Base-by-base conservation (phyloP, 805 yeast genomes). In the Kuraishia borneana region DNA sequence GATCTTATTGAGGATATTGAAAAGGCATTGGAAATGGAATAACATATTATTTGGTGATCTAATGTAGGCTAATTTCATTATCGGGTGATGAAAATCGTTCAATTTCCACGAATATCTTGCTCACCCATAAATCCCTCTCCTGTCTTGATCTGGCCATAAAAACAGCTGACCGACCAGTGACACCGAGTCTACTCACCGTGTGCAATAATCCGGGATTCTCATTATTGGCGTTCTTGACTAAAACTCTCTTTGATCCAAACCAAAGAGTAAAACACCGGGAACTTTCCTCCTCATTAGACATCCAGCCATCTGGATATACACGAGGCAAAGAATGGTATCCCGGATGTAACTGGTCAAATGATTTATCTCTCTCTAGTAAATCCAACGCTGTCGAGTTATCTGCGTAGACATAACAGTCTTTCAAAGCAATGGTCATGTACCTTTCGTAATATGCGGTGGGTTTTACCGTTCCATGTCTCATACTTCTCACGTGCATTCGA, bases 91-190 rank as follows among this genome's bases (percentile, higher is more conserved):
- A 44, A 42, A 55, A 59, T 34, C 73, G 47, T 38, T 70, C 72
- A 35, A 68, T 60, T 39, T 70, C 76, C 12, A 56, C 46, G 34
- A 54, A 46, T 13, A 72, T 50, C 30, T 53, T 52, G 7, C 58
- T 47, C 3, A 83, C 88, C 97, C 97, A 88, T 21, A 72, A 41
- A 47, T 89, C 96, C 35, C 88, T 62, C 44, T 85, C 95, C 40
- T 80, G 80, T 26, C 89, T 59, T 2, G 95, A 83, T 31, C 87
- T 56, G 7, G 95, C 78, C 71, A 85, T 66, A 49, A 88, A 87
- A 3, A 81, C 77, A 59, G 81, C 61, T 30, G 76, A 66, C 34
- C 64, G 64, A 1, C 95, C 92, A 2, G 77, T 68, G 2, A 73
- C 69, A 4, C 88, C 89, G 26, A 81, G 53, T 35, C 71, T 65